These are phyloP conservation scores for Aethionema arabicum DNA, from an alignment of 345 rosid genomes.

Conservation along the genomic window DNA sequence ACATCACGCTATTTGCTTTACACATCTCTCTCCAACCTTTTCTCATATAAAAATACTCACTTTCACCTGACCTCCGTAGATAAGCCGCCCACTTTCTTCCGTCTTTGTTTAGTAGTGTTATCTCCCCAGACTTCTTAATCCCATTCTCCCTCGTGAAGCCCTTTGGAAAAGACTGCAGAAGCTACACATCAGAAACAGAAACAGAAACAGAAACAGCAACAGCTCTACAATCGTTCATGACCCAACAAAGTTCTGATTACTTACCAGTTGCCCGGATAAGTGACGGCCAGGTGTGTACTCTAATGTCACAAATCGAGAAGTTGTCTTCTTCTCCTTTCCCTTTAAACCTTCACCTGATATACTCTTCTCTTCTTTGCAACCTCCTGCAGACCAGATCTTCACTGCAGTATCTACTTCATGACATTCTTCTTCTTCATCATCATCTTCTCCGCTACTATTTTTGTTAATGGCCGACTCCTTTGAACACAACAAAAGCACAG, in stretches of 20 bases:
- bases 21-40: background rate
- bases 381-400: too few species aligned
- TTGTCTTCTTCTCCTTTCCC: background rate
- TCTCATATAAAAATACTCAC: too few species aligned
- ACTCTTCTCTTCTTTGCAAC: background rate
- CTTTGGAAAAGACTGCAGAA: slow-evolving; percentile 3
- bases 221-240: background rate
- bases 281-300: too few species aligned
- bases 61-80: too few species aligned
- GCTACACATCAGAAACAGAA: too few species aligned
- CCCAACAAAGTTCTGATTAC: too few species aligned
- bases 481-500: background rate
- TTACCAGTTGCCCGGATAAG: too few species aligned
- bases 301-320: too few species aligned
- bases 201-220: background rate
- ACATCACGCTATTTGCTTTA: slow-evolving; percentile 1
- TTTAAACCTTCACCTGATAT: background rate
- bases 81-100: slow-evolving; percentile 13
- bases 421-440: slow-evolving; percentile 3
- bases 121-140: background rate
- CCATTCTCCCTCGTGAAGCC: background rate
- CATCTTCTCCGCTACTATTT: too few species aligned
- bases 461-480: too few species aligned
- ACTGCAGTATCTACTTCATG: background rate
- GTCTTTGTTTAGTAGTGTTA: background rate